Conservation (phyloP, 176 grass and related monocot species). For the Eragrostis curvula region DNA sequence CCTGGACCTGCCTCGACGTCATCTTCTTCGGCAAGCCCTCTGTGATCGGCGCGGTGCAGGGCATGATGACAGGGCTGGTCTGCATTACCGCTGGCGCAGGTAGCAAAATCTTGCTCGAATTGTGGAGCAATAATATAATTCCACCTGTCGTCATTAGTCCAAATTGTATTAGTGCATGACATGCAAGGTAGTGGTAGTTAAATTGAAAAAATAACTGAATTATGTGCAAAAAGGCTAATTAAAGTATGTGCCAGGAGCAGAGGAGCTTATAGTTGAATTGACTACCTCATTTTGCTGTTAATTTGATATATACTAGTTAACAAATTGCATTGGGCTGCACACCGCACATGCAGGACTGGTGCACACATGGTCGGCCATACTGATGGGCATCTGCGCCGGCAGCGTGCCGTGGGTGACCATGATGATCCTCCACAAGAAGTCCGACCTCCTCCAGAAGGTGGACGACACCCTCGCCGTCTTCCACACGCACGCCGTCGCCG, state of each 20-base stretch:
- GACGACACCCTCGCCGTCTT: constrained; percentile 82
- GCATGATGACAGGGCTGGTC: constrained; percentile 36
- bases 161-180: neutral
- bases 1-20: constrained; percentile 82
- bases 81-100: neutral
- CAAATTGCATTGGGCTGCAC: neutral
- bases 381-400: constrained; percentile 66
- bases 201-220: too few relatives aligned
- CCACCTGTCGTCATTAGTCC: neutral
- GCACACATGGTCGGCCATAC: constrained; percentile 68
- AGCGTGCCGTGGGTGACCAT: constrained; percentile 75
- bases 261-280: neutral
- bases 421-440: constrained; percentile 81
- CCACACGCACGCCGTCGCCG: constrained; percentile 74
- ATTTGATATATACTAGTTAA: too few relatives aligned
- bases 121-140: neutral
- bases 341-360: constrained; percentile 55
- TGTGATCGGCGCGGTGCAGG: constrained; percentile 30
- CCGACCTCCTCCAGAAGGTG: constrained; percentile 57
- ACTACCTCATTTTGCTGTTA: neutral
- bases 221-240: neutral
- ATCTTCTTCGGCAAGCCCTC: constrained; percentile 58
- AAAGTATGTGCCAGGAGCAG: neutral
- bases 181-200: neutral
- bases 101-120: neutral